Evolutionary conservation across 352 stramenopile species (phyloP).

Genomic region (Peronospora tabacina): DNA sequence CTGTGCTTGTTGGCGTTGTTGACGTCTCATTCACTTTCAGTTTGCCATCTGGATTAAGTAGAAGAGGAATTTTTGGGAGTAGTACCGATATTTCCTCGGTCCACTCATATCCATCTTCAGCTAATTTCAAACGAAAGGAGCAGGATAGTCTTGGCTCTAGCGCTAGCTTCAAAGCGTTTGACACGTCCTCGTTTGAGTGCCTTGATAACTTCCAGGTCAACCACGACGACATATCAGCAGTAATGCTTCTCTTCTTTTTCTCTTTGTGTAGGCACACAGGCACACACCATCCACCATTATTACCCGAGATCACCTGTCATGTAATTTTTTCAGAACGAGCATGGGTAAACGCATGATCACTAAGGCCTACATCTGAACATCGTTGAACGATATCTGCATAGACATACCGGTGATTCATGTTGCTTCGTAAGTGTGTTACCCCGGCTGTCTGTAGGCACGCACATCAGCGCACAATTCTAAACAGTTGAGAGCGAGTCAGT

Average conservation of each 20-base stretch:
- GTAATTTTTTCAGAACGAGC: conserved; percentile 2
- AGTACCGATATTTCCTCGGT: conserved; percentile 41
- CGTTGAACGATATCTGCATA: background rate
- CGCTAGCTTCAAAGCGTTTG: conserved; percentile 14
- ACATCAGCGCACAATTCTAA: conserved; percentile 24
- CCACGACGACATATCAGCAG: conserved; percentile 44
- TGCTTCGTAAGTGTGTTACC: conserved; percentile 14
- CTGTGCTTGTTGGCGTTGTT: conserved; percentile 3
- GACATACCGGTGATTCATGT: conserved; percentile 16
- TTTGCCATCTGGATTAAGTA: conserved; percentile 24
- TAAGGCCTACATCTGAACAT: background rate
- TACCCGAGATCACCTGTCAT: conserved; percentile 24
- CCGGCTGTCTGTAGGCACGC: conserved; percentile 19
- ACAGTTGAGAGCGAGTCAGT: conserved; percentile 4
- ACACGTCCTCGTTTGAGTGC: conserved; percentile 31
- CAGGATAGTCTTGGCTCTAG: conserved; percentile 44
- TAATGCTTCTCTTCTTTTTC: conserved; percentile 41
- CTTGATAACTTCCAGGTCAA: conserved; percentile 41
- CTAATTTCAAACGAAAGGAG: conserved; percentile 34
- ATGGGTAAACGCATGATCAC: conserved; percentile 6
- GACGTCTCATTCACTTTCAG: conserved; percentile 24
- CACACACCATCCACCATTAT: conserved; percentile 34
- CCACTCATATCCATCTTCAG: conserved; percentile 35
- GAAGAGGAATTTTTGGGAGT: conserved; percentile 33
- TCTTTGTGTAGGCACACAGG: conserved; percentile 42